Percentiles rank a stretch among this genome's conserved stretches.
Conservation (phyloP, 768 basidiomycete genomes). For the Kwoniella bestiolae region DNA sequence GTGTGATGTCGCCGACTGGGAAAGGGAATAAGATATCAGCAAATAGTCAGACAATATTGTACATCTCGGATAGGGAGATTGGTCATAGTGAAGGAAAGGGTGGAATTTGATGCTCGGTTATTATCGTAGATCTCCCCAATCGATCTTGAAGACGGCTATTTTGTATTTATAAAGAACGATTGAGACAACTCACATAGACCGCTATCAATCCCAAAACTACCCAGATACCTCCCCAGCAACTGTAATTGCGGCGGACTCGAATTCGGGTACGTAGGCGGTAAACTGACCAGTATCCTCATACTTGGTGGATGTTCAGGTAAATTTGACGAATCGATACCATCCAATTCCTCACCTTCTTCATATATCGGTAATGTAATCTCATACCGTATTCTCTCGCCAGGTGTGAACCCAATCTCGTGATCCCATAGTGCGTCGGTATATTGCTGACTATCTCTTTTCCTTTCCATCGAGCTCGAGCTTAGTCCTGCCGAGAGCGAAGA, state of each 20-base stretch:
- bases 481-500: neutral
- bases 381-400: constrained; percentile 51
- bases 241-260: constrained; percentile 56
- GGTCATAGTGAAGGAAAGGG: neutral
- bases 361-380: constrained; percentile 50
- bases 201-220: constrained; percentile 54
- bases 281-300: constrained; percentile 49
- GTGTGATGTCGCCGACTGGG: constrained; percentile 55
- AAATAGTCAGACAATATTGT: neutral
- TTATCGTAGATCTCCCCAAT: too few species aligned
- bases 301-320: constrained; percentile 31
- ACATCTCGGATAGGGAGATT: constrained; percentile 19
- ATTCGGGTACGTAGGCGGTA: constrained; percentile 57
- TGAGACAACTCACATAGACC: constrained; percentile 49
- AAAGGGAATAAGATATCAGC: constrained; percentile 2
- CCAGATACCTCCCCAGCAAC: constrained; percentile 56
- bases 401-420: constrained; percentile 25
- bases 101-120: neutral
- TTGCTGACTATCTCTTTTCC: constrained; percentile 23
- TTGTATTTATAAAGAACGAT: neutral
- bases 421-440: constrained; percentile 39
- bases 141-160: too few species aligned
- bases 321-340: constrained; percentile 23
- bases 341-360: constrained; percentile 42
- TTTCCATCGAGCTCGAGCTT: constrained; percentile 2